Base-by-base conservation (phyloP, 2,329 filamentous ascomycete genomes). In the Scopulariopsis brevicaulis region DNA sequence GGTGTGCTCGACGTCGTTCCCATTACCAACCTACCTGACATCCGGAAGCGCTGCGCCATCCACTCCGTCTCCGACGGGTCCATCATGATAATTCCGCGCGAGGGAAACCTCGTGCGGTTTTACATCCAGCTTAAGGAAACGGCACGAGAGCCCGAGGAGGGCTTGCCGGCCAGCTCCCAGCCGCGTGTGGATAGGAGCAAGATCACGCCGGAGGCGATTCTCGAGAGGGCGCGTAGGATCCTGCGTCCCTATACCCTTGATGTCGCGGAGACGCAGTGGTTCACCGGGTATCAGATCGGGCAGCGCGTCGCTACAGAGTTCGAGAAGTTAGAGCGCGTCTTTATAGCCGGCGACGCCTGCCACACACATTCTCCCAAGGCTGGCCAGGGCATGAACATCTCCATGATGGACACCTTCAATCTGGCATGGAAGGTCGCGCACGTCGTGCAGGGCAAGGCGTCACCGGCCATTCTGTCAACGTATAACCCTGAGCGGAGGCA, bases 11-110 rank as follows among this genome's bases (percentile, higher is more conserved):
- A 72, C 34, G 68, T 67, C 56, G 63, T 70, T 11, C 67, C 68
- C 28, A 69, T 70, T 22, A 70, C 68, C 1, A 73, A 83, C 64
- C 86, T 85, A 60, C 78, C 77, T 43, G 79, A 83, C 61, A 78
- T 84, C 54, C 74, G 82, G 6, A 75, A 72, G 62, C 71, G 78
- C 22, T 81, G 77, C 59, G 75, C 78, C 18, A 78, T 84, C 48
- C 80, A 83, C 62, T 78, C 75, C 34, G 76, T 73, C 18, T 68
- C 74, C 53, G 69, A 74, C 8, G 84, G 84, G 0, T 83, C 75
- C 56, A 68, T 87, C 25, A 84, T 87, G 81, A 75, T 85, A 1
- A 85, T 86, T 59, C 88, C 88, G 0, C 78, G 86, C 25, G 86
- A 89, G 67, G 71, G 81, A 58, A 81, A 84, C 60, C 81, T 88